Conservation (phyloP, 371 early-diverging fungal species). For the Lichtheimia corymbifera region DNA sequence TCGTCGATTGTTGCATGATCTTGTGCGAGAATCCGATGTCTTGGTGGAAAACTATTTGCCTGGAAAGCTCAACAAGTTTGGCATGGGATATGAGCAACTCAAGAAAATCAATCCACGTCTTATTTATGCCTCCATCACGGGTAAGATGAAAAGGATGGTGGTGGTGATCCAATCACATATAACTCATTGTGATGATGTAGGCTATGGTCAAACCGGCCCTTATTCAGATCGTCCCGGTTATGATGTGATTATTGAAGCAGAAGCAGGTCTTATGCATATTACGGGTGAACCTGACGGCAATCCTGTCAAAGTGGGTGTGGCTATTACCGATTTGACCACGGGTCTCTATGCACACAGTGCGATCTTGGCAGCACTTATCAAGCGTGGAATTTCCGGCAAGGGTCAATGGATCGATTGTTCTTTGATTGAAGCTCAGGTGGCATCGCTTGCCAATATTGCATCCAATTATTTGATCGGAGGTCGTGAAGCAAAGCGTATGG, state of each 20-base stretch:
- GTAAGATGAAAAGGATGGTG: conserved; percentile 18
- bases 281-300: conserved; percentile 83
- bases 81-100: conserved; percentile 77
- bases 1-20: conserved; percentile 59
- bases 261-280: conserved; percentile 94
- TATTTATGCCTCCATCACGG: conserved; percentile 88
- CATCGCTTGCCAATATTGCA: conserved; percentile 87
- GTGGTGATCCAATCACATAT: no score
- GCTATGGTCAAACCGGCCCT: conserved; percentile 90
- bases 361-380: conserved; percentile 84
- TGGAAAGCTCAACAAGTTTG: conserved; percentile 77
- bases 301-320: conserved; percentile 95
- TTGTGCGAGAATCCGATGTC: conserved; percentile 75
- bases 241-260: conserved; percentile 94
- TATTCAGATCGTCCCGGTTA: conserved; percentile 82
- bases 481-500: conserved; percentile 80
- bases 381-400: conserved; percentile 62
- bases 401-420: conserved; percentile 89
- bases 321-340: conserved; percentile 85
- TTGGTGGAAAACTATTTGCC: conserved; percentile 93
- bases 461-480: conserved; percentile 84
- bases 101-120: conserved; percentile 71
- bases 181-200: conserved; percentile 12
- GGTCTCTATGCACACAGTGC: conserved; percentile 90
- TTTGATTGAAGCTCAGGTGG: conserved; percentile 84